A percentile compares a stretch with the other conserved stretches of the same genome.
Evolutionary conservation across 257 asterid species (phyloP).

Genomic region (Asclepias syriaca): DNA sequence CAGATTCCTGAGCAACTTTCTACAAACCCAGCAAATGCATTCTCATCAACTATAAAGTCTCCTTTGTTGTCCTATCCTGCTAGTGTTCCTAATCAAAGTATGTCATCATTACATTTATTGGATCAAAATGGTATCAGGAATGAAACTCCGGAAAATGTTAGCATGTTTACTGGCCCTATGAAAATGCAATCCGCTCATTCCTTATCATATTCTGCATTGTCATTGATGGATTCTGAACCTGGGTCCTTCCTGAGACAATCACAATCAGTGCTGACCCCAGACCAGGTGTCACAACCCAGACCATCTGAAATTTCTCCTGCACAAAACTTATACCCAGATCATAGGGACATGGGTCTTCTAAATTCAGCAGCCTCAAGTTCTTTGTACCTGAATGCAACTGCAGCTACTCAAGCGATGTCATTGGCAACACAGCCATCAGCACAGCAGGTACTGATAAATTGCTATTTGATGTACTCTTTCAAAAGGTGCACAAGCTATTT

Average conservation of each 20-base stretch:
- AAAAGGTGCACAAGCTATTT: background rate
- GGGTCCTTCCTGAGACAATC: slow-evolving; percentile 36
- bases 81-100: slow-evolving; percentile 27
- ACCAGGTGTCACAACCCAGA: slow-evolving; percentile 43
- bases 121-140: slow-evolving; percentile 33
- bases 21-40: slow-evolving; percentile 23
- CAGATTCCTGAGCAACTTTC: slow-evolving; percentile 31
- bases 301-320: slow-evolving; percentile 31
- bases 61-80: slow-evolving; percentile 39
- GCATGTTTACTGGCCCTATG: slow-evolving; percentile 29
- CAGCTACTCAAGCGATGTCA: slow-evolving; percentile 49
- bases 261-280: slow-evolving; percentile 38
- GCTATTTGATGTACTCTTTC: background rate
- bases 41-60: slow-evolving; percentile 23
- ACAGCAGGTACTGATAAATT: slow-evolving; percentile 37
- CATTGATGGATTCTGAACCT: slow-evolving; percentile 32
- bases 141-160: slow-evolving; percentile 31
- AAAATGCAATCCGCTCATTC: slow-evolving; percentile 31
- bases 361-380: slow-evolving; percentile 29
- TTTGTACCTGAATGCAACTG: slow-evolving; percentile 25
- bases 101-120: slow-evolving; percentile 30
- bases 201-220: slow-evolving; percentile 29
- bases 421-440: slow-evolving; percentile 58
- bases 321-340: slow-evolving; percentile 30
- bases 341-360: slow-evolving; percentile 31